These are phyloP conservation scores for Gaultheria prostrata DNA, from an alignment of 148 eudicot species.

Conservation along the genomic window DNA sequence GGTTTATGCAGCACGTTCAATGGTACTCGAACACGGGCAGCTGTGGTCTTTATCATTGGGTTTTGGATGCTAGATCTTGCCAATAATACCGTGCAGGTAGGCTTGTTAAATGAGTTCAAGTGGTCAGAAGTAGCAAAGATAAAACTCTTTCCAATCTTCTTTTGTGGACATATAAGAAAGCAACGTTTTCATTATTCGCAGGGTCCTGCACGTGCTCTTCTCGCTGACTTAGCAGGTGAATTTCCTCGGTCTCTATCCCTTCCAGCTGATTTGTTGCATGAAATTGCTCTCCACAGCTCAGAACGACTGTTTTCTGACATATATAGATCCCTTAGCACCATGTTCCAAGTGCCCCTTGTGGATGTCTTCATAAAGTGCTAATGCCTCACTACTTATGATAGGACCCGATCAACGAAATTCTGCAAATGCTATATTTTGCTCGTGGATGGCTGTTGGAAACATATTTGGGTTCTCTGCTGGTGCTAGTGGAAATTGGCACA, in stretches of 20 bases:
- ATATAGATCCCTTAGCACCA: slow-evolving; percentile 8
- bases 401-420: slow-evolving; percentile 94
- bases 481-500: slow-evolving; percentile 88
- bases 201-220: slow-evolving; percentile 99
- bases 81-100: slow-evolving; percentile 94
- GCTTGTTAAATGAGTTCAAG: slow-evolving; percentile 13
- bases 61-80: slow-evolving; percentile 99
- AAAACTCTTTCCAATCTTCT: background rate
- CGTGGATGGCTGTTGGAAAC: slow-evolving; percentile 99
- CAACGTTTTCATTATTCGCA: slow-evolving; percentile 28
- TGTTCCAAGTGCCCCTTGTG: slow-evolving; percentile 12
- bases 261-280: slow-evolving; percentile 1
- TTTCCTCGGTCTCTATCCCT: background rate
- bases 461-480: slow-evolving; percentile 94
- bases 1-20: slow-evolving; percentile 67
- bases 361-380: slow-evolving; percentile 19
- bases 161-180: background rate
- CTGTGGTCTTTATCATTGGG: slow-evolving; percentile 79
- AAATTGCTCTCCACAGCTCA: background rate
- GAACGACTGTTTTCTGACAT: slow-evolving; percentile 10
- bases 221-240: slow-evolving; percentile 91
- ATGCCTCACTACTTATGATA: slow-evolving; percentile 29
- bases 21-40: slow-evolving; percentile 95
- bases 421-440: slow-evolving; percentile 90
- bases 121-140: background rate